Evolutionary conservation across 176 grass and related monocot species (phyloP), one percentile per base, ranked within the genome.

Genomic region (Oryza coarctata): DNA sequence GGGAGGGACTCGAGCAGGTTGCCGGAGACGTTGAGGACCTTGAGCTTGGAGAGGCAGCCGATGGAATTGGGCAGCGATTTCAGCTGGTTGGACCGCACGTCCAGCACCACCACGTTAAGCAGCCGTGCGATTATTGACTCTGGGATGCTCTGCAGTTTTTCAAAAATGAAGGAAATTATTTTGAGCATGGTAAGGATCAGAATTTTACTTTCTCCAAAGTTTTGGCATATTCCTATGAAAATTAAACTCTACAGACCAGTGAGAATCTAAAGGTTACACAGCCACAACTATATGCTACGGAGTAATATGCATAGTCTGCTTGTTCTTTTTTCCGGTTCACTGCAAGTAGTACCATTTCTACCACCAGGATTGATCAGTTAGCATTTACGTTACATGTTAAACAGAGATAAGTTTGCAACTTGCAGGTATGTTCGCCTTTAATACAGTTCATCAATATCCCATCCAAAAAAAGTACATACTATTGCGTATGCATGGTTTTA

Each of bases 11-110:
- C 73, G 4, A 99, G 83, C 17, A 99, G 89, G 85, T 99, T 99
- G 87, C 97, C 93, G 70, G 97, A 95, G 80, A 96, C 89, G 71
- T 99, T 94, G 80, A 99, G 85, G 45, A 93, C 87, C 75, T 90
- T 91, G 77, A 99, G 86, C 90, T 96, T 99, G 52, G 91, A 94
- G 80, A 99, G 97, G 83, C 97, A 99, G 28, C 97, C 93, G 27
- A 99, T 92, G 87, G 97, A 99, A 80, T 99, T 99, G 6, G 97
- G 97, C 34, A 99, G 85, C 23, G 89, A 74, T 74, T 84, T 95
- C 65, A 99, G 85, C 87, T 99, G 93, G 87, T 99, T 99, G 22
- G 97, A 99, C 40, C 84, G 97, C 80, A 90, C 93, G 68, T 99
- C 97, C 63, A 99, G 90, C 61, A 90, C 89, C 17, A 91, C 83